phyloP scores from a whole-genome alignment of 352 stramenopile genomes.

The Phytophthora cajani region DNA sequence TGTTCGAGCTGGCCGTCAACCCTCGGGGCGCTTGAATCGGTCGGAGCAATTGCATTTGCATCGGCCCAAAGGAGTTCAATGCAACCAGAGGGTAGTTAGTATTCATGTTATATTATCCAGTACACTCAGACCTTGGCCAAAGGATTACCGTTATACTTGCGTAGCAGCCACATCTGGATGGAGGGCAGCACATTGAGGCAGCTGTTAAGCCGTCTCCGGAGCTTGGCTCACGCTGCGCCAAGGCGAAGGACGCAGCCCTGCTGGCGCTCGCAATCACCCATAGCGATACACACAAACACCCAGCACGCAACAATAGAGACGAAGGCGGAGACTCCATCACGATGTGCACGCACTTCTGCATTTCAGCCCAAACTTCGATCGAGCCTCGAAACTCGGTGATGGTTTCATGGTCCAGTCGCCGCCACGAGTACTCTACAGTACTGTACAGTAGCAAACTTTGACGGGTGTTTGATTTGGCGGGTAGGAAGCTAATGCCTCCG shows the following conservation, averaged over 20 bases:
- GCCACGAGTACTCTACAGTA: no score
- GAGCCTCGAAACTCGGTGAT: no score
- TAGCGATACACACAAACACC: no score
- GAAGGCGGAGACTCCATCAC: neutral
- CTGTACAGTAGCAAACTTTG: no score
- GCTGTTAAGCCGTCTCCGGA: constrained; percentile 18
- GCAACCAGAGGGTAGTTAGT: neutral
- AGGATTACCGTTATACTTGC: constrained; percentile 26
- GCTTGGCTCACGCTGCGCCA: neutral
- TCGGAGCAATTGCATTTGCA: neutral
- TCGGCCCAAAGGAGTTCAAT: neutral
- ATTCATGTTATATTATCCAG: neutral
- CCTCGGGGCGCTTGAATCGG: neutral
- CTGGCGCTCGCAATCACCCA: neutral
- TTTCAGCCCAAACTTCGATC: no score
- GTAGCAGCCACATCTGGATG: constrained; percentile 21
- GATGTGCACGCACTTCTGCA: constrained; percentile 9
- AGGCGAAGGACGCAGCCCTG: neutral
- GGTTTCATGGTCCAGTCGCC: no score
- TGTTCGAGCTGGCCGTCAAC: constrained; percentile 1
- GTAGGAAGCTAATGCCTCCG: constrained; percentile 13
- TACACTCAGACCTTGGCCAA: neutral
- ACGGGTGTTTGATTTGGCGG: constrained; percentile 16
- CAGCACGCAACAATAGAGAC: neutral
- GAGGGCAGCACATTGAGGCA: constrained; percentile 25